Evolutionary conservation across 768 basidiomycete species (phyloP).

Genomic region (Sarcodon sp.): DNA sequence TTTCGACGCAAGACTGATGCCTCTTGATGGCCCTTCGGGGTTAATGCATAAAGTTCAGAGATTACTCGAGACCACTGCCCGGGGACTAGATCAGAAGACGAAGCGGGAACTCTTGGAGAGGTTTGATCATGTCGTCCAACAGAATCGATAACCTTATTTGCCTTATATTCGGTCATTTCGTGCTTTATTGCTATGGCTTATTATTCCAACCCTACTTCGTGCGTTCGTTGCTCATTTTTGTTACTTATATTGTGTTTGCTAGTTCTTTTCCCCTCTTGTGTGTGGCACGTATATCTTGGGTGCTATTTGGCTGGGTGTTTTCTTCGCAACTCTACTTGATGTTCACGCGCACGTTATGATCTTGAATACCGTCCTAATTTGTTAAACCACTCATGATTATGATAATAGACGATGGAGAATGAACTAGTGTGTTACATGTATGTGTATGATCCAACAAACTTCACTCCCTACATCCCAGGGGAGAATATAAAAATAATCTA

Average conservation of each 20-base stretch:
- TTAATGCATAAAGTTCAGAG: conserved; percentile 52
- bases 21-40: conserved; percentile 62
- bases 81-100: conserved; percentile 30
- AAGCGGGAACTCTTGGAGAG: conserved; percentile 38
- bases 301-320: conserved; percentile 1
- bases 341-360: neutral
- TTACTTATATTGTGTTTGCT: neutral
- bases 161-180: too few species aligned
- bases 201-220: too few species aligned
- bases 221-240: too few species aligned
- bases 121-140: conserved; percentile 44
- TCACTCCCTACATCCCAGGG: too few species aligned
- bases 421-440: too few species aligned
- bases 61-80: conserved; percentile 35
- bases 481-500: conserved; percentile 14
- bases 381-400: too few species aligned
- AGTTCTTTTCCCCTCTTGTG: neutral
- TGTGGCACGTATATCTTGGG: too few species aligned
- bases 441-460: too few species aligned
- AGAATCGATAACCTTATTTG: conserved; percentile 7
- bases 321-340: neutral
- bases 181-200: too few species aligned
- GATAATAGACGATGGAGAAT: too few species aligned
- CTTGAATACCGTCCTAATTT: neutral
- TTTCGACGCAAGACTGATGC: conserved; percentile 64